A percentile compares a stretch with the other conserved stretches of the same genome.
These are phyloP conservation scores for Ophiostoma quercus DNA, from an alignment of 2,329 filamentous ascomycete genomes.

Conservation along the genomic window DNA sequence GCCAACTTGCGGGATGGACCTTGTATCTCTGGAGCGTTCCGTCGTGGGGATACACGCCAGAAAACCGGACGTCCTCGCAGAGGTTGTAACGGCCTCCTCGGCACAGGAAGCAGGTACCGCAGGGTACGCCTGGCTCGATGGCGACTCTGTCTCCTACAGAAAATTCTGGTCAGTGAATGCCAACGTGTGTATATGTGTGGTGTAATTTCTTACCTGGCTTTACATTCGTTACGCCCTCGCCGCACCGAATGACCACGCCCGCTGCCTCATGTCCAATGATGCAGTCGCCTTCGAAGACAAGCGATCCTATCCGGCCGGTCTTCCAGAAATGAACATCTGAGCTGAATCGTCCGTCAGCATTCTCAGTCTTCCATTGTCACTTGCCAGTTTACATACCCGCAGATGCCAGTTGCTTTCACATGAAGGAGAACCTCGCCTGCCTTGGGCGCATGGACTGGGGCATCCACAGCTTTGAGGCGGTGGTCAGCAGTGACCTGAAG, in stretches of 20 bases:
- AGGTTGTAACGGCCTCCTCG: slow-evolving; percentile 57
- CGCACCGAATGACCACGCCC: too few species aligned
- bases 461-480: slow-evolving; percentile 42
- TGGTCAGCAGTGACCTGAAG: too few species aligned
- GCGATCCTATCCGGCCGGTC: too few species aligned
- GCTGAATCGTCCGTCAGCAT: too few species aligned
- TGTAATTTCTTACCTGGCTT: too few species aligned
- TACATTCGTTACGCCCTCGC: too few species aligned
- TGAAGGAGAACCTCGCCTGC: slow-evolving; percentile 55
- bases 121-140: slow-evolving; percentile 62
- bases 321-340: too few species aligned
- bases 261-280: too few species aligned
- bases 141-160: slow-evolving; percentile 56
- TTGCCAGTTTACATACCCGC: slow-evolving; percentile 30
- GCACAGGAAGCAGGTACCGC: slow-evolving; percentile 56
- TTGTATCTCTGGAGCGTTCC: slow-evolving; percentile 59
- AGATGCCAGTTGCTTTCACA: slow-evolving; percentile 59
- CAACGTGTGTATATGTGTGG: too few species aligned
- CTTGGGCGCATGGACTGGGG: slow-evolving; percentile 51
- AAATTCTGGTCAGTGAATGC: too few species aligned
- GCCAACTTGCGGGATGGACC: slow-evolving; percentile 55
- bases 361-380: too few species aligned
- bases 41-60: slow-evolving; percentile 56
- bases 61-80: slow-evolving; percentile 57
- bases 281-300: too few species aligned